phyloP scores from a whole-genome alignment of 2,329 filamentous ascomycete genomes.

The Coniochaeta prunicola region DNA sequence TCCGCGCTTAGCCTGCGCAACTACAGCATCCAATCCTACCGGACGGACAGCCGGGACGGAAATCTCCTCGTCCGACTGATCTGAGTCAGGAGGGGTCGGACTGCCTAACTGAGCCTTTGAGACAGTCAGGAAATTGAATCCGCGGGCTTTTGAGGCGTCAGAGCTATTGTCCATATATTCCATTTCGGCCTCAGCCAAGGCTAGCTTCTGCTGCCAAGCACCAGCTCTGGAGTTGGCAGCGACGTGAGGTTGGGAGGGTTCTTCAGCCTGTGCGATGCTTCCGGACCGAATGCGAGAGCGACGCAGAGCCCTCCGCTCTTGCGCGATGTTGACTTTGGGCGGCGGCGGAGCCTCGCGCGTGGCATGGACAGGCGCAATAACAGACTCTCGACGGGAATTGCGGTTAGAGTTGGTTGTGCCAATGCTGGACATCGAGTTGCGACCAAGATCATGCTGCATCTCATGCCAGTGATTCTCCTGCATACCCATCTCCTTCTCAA shows the following conservation, averaged over 20 bases:
- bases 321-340: conserved; percentile 22
- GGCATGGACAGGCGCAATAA: conserved; percentile 6
- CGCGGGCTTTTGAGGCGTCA: conserved; percentile 27
- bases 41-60: conserved; percentile 12
- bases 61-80: conserved; percentile 34
- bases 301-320: conserved; percentile 30
- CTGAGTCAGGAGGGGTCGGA: conserved; percentile 48
- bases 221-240: conserved; percentile 19
- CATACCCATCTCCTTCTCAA: conserved; percentile 55
- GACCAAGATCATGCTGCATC: conserved; percentile 44
- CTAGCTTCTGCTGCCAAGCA: conserved; percentile 36
- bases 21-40: not conserved
- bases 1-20: not conserved
- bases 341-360: conserved; percentile 11
- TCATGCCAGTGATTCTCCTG: conserved; percentile 54
- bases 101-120: conserved; percentile 36
- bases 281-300: conserved; percentile 27
- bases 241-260: conserved; percentile 1
- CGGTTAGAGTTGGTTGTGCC: conserved; percentile 19
- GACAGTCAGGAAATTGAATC: conserved; percentile 31
- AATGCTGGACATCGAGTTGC: conserved; percentile 43
- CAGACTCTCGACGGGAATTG: conserved; percentile 25
- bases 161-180: conserved; percentile 31
- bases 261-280: conserved; percentile 16
- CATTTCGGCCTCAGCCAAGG: conserved; percentile 35